Base-by-base conservation (phyloP, 1,284 basidiomycete species). In the Moesziomyces globuligerus region DNA sequence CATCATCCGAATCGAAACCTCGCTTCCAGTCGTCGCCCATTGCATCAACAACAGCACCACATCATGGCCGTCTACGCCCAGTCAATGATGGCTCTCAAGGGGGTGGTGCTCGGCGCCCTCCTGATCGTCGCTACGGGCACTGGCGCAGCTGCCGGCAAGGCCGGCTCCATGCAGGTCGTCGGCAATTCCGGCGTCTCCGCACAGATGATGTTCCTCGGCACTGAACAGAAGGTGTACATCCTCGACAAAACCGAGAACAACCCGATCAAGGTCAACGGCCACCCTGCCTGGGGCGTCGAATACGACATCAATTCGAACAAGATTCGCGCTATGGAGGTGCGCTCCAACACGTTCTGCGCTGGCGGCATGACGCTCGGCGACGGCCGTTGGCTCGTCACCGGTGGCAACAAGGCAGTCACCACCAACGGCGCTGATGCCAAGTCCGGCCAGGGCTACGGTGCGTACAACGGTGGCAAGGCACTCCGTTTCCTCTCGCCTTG, bases 231-330 rank as follows among this genome's bases (percentile, higher is more conserved):
- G 39, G 77, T 77, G 25, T 72, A 74, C 53, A 76, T 80, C 29
- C 60, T 80, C 26, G 78, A 80, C 68, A 79, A 79, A 70, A 66
- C 66, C 43, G 76, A 79, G 40, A 76, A 79, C 60, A 80, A 80
- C 57, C 64, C 58, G 1, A 40, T 51, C 10, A 25, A 42, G 8
- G 45, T 72, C 44, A 69, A 74, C 28, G 76, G 76, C 15, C 67
- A 73, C 24, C 73, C 76, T 9, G 78, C 76, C n/a, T 73, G 66
- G 69, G 76, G 62, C 4, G 62, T 71, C 37, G 69, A 72, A 46
- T 80, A 77, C 42, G 66, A 76, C 48, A 65, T 66, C 58, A 55
- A 59, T 52, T 44, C 64, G 25, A 73, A 73, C 66, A 56, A 29
- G 8, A 58, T 44, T 28, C 55, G 58, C 9, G n/a, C 69, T 20